These are phyloP conservation scores for Trichophyton simii DNA, from an alignment of 2,329 filamentous ascomycete genomes.

Conservation along the genomic window DNA sequence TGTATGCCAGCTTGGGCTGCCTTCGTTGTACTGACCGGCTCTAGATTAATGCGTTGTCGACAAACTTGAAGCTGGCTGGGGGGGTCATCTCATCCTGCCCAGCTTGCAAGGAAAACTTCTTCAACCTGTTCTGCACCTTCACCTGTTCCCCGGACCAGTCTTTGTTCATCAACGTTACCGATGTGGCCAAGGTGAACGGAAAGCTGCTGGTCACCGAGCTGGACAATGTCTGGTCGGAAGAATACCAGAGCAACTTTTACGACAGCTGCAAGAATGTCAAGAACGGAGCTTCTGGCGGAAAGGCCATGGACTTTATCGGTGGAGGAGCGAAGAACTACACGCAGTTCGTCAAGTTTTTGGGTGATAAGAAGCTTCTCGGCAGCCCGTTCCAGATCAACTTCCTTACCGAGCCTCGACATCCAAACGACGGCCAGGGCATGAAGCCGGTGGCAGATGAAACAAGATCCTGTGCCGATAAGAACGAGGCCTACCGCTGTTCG, in stretches of 20 bases:
- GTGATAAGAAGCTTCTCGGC: constrained; percentile 76
- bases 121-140: constrained; percentile 94
- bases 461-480: constrained; percentile 80
- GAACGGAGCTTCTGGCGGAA: constrained; percentile 84
- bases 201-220: constrained; percentile 70
- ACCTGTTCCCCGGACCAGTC: constrained; percentile 97
- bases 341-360: constrained; percentile 78
- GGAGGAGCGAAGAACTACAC: constrained; percentile 86
- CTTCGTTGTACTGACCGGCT: not conserved
- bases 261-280: constrained; percentile 99
- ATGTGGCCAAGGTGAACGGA: constrained; percentile 45
- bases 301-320: constrained; percentile 90
- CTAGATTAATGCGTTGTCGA: constrained; percentile 65
- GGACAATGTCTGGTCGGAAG: constrained; percentile 73
- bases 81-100: constrained; percentile 86
- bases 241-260: constrained; percentile 80
- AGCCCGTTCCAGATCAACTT: constrained; percentile 99
- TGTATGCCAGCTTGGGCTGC: too few relatives aligned
- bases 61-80: constrained; percentile 75
- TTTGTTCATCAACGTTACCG: constrained; percentile 83
- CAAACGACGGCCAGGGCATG: constrained; percentile 60
- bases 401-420: constrained; percentile 44
- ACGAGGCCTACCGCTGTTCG: constrained; percentile 75
- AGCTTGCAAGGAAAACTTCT: constrained; percentile 97
- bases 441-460: constrained; percentile 55